Conservation (phyloP, 192 early-diverging fungal species). For the Fimicolochytrium jonesii region DNA sequence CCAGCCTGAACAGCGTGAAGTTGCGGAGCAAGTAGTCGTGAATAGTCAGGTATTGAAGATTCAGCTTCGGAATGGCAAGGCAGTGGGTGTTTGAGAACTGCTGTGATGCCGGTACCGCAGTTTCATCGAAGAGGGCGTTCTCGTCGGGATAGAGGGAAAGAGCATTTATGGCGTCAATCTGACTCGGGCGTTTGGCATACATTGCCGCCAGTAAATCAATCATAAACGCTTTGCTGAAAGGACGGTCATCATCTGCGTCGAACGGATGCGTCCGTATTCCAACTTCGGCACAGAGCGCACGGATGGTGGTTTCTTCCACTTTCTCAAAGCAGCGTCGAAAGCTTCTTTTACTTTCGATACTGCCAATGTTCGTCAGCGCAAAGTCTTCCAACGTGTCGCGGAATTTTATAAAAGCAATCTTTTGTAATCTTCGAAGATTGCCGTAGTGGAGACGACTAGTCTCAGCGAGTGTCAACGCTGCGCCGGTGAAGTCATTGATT, state of each 20-base stretch:
- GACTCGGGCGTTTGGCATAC: constrained; percentile 59
- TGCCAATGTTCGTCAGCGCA: constrained; percentile 65
- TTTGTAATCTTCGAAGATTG: constrained; percentile 66
- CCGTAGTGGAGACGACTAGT: constrained; percentile 60
- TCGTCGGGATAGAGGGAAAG: constrained; percentile 78
- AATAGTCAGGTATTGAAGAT: constrained; percentile 88
- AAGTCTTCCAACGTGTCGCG: constrained; percentile 66
- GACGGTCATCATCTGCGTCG: constrained; percentile 16
- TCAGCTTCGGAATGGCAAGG: constrained; percentile 79
- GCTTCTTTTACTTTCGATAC: constrained; percentile 55
- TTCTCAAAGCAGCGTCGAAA: constrained; percentile 52
- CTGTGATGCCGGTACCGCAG: constrained; percentile 40
- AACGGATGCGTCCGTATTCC: constrained; percentile 55
- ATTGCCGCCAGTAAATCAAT: constrained; percentile 50
- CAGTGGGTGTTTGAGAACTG: constrained; percentile 60
- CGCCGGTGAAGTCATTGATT: constrained; percentile 77
- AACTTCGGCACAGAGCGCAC: constrained; percentile 52
- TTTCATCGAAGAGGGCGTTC: constrained; percentile 65
- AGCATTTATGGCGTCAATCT: constrained; percentile 66
- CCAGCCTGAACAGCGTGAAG: constrained; percentile 77
- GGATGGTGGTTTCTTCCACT: constrained; percentile 42
- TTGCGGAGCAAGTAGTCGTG: constrained; percentile 89
- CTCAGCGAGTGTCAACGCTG: constrained; percentile 61
- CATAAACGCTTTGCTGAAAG: constrained; percentile 43
- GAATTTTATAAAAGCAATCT: constrained; percentile 67